Evolutionary conservation across 441 rosid species (phyloP).

Genomic region (Populus hybrid): DNA sequence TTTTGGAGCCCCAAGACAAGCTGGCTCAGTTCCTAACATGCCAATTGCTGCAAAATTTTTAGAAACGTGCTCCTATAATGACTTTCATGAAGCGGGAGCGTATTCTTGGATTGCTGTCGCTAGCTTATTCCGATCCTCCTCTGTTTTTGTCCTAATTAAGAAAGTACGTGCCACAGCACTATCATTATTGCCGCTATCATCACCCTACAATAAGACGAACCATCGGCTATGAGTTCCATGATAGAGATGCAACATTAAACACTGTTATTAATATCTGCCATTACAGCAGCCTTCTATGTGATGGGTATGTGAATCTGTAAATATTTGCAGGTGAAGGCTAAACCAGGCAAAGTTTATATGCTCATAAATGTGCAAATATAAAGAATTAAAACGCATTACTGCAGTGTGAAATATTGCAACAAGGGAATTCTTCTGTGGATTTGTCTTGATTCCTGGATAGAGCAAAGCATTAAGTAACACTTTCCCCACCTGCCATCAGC

Average conservation of each 20-base stretch:
- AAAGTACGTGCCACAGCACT: constrained; percentile 64
- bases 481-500: constrained; percentile 65
- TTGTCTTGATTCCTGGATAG: constrained; percentile 87
- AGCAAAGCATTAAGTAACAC: constrained; percentile 83
- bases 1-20: constrained; percentile 14
- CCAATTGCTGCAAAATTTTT: constrained; percentile 23
- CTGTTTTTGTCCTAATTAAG: constrained; percentile 68
- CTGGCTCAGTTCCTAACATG: constrained; percentile 15
- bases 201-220: constrained; percentile 41
- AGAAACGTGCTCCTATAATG: neutral
- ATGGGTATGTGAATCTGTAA: neutral
- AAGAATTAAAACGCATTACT: constrained; percentile 40
- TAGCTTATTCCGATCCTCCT: constrained; percentile 71
- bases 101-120: constrained; percentile 77
- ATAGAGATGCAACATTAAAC: neutral
- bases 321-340: neutral
- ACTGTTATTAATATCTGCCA: neutral
- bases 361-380: neutral
- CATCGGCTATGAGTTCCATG: neutral
- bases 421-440: constrained; percentile 66
- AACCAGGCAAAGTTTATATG: neutral
- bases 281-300: neutral
- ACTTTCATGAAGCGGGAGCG: constrained; percentile 61
- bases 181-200: constrained; percentile 44
- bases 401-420: constrained; percentile 90